A percentile compares a stretch with the other conserved stretches of the same genome.
phyloP scores from a whole-genome alignment of 768 basidiomycete species.

The Candolleomyces eurysporus region DNA sequence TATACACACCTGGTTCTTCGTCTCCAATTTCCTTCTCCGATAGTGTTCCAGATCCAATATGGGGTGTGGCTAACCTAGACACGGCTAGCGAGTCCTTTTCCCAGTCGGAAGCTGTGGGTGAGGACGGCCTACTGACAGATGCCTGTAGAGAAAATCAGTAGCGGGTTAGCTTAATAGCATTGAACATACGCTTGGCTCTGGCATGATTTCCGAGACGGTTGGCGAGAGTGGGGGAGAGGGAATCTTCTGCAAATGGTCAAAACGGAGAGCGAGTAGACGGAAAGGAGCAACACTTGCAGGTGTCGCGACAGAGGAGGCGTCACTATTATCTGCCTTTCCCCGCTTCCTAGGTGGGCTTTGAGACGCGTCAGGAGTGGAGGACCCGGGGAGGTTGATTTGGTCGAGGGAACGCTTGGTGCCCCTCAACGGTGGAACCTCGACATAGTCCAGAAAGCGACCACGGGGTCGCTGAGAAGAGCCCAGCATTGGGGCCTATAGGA shows the following conservation, averaged over 20 bases:
- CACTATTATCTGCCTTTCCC: neutral
- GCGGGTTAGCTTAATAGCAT: neutral
- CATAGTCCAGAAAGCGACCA: neutral
- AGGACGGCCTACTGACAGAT: too few species aligned
- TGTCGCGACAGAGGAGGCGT: neutral
- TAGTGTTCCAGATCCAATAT: too few species aligned
- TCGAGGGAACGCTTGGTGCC: neutral
- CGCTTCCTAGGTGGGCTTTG: neutral
- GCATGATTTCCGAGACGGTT: slow-evolving; percentile 19
- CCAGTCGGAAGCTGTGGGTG: too few species aligned
- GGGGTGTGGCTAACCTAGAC: too few species aligned
- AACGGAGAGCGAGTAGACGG: neutral
- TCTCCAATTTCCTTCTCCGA: too few species aligned
- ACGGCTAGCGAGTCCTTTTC: too few species aligned
- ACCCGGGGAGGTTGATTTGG: neutral
- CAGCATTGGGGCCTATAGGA: neutral
- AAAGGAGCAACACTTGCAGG: neutral
- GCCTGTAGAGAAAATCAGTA: neutral
- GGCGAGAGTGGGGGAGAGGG: slow-evolving; percentile 14
- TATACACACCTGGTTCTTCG: neutral
- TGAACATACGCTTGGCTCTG: neutral
- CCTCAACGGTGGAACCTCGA: neutral
- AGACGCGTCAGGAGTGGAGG: neutral
- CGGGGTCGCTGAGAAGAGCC: neutral
- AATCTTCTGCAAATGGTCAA: slow-evolving; percentile 1